phyloP scores from a whole-genome alignment of 257 asterid species.

The Rhazya stricta region DNA sequence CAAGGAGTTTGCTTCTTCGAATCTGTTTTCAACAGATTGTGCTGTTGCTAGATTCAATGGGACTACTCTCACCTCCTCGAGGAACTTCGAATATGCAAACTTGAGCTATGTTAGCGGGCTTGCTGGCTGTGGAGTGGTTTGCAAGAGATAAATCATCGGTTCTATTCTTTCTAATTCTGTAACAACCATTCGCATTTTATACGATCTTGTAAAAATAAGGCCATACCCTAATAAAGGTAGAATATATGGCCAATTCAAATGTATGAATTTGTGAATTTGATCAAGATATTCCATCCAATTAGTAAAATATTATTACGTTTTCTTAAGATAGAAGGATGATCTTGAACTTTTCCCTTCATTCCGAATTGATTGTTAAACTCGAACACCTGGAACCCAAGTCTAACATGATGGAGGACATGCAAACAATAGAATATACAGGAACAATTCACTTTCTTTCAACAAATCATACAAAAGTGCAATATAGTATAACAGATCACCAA shows the following conservation, averaged over 20 bases:
- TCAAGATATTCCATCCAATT: too few relatives aligned
- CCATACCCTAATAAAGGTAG: neutral
- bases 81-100: slow-evolving; percentile 30
- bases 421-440: too few relatives aligned
- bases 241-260: neutral
- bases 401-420: too few relatives aligned
- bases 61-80: neutral
- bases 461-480: too few relatives aligned
- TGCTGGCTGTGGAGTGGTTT: slow-evolving; percentile 60
- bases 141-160: slow-evolving; percentile 44
- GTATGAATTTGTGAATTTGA: too few relatives aligned
- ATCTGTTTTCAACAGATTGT: slow-evolving; percentile 62
- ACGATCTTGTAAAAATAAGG: neutral
- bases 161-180: neutral
- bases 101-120: slow-evolving; percentile 53
- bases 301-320: too few relatives aligned
- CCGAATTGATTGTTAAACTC: too few relatives aligned
- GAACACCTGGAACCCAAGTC: too few relatives aligned
- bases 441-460: too few relatives aligned
- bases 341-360: too few relatives aligned
- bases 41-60: slow-evolving; percentile 55
- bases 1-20: slow-evolving; percentile 51
- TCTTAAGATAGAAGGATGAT: too few relatives aligned
- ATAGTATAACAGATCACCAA: too few relatives aligned
- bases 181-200: neutral